Conservation (phyloP, 2,329 filamentous ascomycete genomes). For the Hymenoscyphus albidus region DNA sequence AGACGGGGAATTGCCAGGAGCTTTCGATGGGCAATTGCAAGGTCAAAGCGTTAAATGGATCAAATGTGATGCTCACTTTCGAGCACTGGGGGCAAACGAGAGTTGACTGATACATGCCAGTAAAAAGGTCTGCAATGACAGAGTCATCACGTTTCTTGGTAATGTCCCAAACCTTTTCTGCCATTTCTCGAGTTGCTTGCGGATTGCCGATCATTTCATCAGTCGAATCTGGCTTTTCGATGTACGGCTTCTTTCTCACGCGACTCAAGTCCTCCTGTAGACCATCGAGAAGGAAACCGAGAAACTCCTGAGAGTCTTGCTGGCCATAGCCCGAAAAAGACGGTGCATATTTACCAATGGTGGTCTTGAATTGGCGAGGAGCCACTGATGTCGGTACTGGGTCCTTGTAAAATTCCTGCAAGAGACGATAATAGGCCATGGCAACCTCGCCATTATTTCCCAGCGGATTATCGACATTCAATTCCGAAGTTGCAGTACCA, state of each 20-base stretch:
- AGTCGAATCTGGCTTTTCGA: constrained; percentile 95
- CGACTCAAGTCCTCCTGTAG: constrained; percentile 94
- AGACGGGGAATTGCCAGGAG: constrained; percentile 70
- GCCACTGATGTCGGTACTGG: constrained; percentile 63
- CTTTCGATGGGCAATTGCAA: constrained; percentile 85
- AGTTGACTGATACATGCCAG: constrained; percentile 97
- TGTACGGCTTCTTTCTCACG: constrained; percentile 92
- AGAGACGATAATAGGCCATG: constrained; percentile 71
- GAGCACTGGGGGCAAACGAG: constrained; percentile 85
- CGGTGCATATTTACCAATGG: constrained; percentile 74
- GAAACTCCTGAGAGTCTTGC: constrained; percentile 95
- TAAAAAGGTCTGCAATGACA: constrained; percentile 91
- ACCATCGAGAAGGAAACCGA: constrained; percentile 90
- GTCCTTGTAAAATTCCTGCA: constrained; percentile 75
- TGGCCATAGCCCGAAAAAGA: constrained; percentile 93
- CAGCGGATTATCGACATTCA: constrained; percentile 82
- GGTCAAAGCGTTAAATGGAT: constrained; percentile 93
- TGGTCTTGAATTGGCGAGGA: constrained; percentile 77
- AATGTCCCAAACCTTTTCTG: constrained; percentile 84
- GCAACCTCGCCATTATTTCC: constrained; percentile 84
- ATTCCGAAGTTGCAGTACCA: constrained; percentile 69
- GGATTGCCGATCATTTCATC: constrained; percentile 89
- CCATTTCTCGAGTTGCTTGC: constrained; percentile 76
- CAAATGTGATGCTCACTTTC: constrained; percentile 98
- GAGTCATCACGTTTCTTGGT: constrained; percentile 92